Evolutionary conservation across 1,284 basidiomycete genomes (phyloP).

Genomic region (Sporisorium exsertum): DNA sequence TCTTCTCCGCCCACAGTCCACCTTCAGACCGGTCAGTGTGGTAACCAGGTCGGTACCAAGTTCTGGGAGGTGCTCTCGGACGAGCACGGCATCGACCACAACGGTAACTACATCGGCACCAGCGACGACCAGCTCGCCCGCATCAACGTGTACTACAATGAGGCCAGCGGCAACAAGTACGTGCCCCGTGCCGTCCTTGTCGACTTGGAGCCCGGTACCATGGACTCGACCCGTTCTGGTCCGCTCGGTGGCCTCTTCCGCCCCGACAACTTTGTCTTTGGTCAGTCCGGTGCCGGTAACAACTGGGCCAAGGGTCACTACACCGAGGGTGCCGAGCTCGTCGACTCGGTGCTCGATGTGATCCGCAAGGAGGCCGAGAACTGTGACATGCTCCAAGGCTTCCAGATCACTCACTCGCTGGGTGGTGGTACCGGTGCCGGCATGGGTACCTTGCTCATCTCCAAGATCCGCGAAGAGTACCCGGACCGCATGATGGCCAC

Average conservation of each 20-base stretch:
- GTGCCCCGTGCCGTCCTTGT: constrained; percentile 92
- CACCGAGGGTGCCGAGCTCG: constrained; percentile 80
- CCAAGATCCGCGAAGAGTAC: constrained; percentile 69
- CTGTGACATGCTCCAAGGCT: constrained; percentile 90
- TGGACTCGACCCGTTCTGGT: constrained; percentile 78
- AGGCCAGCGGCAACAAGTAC: constrained; percentile 76
- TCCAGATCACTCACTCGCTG: constrained; percentile 90
- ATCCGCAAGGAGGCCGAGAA: constrained; percentile 74
- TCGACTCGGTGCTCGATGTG: constrained; percentile 80
- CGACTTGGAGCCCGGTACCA: constrained; percentile 91
- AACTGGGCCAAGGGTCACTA: constrained; percentile 83
- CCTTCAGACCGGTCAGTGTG: constrained; percentile 70
- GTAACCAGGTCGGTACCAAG: constrained; percentile 78
- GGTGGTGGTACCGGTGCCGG: constrained; percentile 79
- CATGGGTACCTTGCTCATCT: constrained; percentile 66
- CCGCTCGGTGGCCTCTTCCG: constrained; percentile 81
- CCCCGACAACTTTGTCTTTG: constrained; percentile 80
- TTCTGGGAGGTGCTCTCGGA: constrained; percentile 98
- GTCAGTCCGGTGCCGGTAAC: constrained; percentile 83
- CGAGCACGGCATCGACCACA: constrained; percentile 93
- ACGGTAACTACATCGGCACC: constrained; percentile 89
- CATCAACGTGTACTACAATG: constrained; percentile 74
- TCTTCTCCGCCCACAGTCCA: constrained; percentile 52
- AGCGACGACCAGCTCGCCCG: constrained; percentile 96
- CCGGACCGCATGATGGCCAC: constrained; percentile 88